Conservation (phyloP, 2,329 filamentous ascomycete genomes). For the Exophiala viscosa region DNA sequence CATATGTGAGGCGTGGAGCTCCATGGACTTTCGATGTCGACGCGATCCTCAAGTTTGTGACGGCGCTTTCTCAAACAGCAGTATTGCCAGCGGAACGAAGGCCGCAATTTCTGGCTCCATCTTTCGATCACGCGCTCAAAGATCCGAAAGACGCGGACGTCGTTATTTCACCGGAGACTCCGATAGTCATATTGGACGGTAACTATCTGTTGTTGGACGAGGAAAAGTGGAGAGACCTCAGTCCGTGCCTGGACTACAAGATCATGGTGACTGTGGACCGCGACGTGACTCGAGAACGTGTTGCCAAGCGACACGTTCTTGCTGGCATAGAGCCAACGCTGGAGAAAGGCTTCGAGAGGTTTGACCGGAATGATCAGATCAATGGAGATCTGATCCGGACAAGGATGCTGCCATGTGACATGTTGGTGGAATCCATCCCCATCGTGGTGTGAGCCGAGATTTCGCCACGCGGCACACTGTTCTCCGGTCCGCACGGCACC, state of each 20-base stretch:
- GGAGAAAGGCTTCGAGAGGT: slow-evolving; percentile 35
- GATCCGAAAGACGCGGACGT: slow-evolving; percentile 34
- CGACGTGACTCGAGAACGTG: slow-evolving; percentile 35
- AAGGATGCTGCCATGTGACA: slow-evolving; percentile 30
- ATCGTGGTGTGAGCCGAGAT: slow-evolving; percentile 1
- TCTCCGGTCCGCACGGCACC: background rate
- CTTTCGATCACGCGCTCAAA: slow-evolving; percentile 37
- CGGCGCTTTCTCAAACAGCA: slow-evolving; percentile 29
- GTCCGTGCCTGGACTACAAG: slow-evolving; percentile 38
- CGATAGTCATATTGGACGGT: slow-evolving; percentile 29
- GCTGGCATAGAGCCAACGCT: slow-evolving; percentile 41
- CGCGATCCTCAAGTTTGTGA: slow-evolving; percentile 32
- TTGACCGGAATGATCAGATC: slow-evolving; percentile 39
- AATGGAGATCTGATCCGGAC: slow-evolving; percentile 34
- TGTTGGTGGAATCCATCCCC: slow-evolving; percentile 31
- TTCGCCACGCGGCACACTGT: background rate
- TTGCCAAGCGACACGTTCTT: slow-evolving; percentile 39
- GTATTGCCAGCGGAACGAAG: slow-evolving; percentile 5
- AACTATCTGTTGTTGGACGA: slow-evolving; percentile 31
- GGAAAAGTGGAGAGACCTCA: slow-evolving; percentile 34
- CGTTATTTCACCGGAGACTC: slow-evolving; percentile 27
- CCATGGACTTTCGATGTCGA: slow-evolving; percentile 38
- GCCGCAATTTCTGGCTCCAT: slow-evolving; percentile 31
- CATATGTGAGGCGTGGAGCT: slow-evolving; percentile 36
- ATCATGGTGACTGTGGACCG: slow-evolving; percentile 42